These are phyloP conservation scores for Pyropia yezoensis DNA, from an alignment of 23 red algal species.

Conservation along the genomic window DNA sequence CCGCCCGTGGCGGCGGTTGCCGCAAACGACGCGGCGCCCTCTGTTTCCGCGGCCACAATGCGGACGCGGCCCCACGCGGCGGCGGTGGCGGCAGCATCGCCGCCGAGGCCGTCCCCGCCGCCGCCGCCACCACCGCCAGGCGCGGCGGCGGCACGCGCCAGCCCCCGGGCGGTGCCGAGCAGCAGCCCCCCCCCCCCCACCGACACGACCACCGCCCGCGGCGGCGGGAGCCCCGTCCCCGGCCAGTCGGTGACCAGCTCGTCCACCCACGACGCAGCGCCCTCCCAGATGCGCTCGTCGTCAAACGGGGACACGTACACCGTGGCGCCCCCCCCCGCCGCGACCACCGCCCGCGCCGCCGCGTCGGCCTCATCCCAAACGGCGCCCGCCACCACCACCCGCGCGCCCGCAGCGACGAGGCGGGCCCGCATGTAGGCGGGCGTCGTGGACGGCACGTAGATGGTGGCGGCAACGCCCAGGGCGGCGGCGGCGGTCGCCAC, in stretches of 20 bases:
- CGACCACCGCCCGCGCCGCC: constrained; percentile 32
- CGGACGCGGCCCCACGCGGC: constrained; percentile 45
- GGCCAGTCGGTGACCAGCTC: constrained; percentile 47
- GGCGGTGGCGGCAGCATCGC: no score
- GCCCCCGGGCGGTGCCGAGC: constrained; percentile 53
- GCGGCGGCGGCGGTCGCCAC: constrained; percentile 44
- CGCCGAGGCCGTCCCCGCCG: no score
- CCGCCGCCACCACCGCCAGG: no score
- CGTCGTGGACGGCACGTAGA: constrained; percentile 73
- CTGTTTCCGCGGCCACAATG: constrained; percentile 60
- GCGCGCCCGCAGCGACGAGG: constrained; percentile 38
- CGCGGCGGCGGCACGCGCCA: constrained; percentile 1
- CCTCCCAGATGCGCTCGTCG: constrained; percentile 54
- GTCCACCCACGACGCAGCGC: constrained; percentile 56
- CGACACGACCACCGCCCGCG: constrained; percentile 25
- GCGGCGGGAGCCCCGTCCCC: constrained; percentile 3
- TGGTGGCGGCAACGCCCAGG: constrained; percentile 35
- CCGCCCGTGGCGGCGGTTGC: constrained; percentile 51
- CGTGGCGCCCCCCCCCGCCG: constrained; percentile 8
- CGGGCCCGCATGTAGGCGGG: constrained; percentile 61
- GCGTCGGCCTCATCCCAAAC: constrained; percentile 78
- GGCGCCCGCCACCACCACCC: constrained; percentile 51
- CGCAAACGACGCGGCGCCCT: constrained; percentile 73
- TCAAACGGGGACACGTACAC: constrained; percentile 79
- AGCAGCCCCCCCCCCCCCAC: constrained; percentile 87